These are phyloP conservation scores for Fomitopsis pinicola DNA, from an alignment of 1,284 basidiomycete genomes.

Conservation along the genomic window DNA sequence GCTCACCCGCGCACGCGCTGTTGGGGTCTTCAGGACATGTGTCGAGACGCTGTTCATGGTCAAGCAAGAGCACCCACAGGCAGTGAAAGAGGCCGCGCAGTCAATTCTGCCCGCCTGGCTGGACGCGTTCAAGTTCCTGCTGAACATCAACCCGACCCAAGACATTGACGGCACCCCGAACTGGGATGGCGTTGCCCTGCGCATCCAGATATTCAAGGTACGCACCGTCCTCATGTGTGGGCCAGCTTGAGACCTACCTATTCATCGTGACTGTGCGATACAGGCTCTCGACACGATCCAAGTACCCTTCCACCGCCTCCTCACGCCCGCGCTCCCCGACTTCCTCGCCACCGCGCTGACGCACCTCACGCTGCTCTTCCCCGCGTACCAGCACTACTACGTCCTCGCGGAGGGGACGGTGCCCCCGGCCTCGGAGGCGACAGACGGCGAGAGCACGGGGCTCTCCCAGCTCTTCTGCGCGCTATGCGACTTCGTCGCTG, in stretches of 20 bases:
- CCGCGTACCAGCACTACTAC: conserved; percentile 68
- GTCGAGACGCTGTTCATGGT: conserved; percentile 91
- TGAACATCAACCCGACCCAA: conserved; percentile 58
- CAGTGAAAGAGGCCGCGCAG: conserved; percentile 79
- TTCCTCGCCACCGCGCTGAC: conserved; percentile 59
- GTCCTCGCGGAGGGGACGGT: conserved; percentile 52
- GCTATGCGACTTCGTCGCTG: conserved; percentile 78
- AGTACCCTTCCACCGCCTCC: conserved; percentile 68
- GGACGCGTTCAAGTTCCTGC: conserved; percentile 75
- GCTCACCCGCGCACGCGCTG: conserved; percentile 77
- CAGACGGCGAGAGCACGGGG: conserved; percentile 63
- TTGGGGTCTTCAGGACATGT: conserved; percentile 90
- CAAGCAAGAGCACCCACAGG: conserved; percentile 85
- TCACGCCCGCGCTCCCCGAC: conserved; percentile 57
- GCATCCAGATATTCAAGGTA: conserved; percentile 80
- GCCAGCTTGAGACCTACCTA: too few species aligned
- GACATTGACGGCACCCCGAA: conserved; percentile 55
- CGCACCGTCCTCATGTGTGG: conserved; percentile 7
- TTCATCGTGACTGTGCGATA: too few species aligned
- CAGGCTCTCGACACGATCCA: conserved; percentile 75
- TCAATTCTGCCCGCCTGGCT: conserved; percentile 88
- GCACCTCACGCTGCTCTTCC: conserved; percentile 65
- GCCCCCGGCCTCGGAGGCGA: conserved; percentile 51
- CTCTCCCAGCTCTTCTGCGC: conserved; percentile 74
- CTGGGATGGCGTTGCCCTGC: conserved; percentile 78